Percentiles rank a stretch among this genome's conserved stretches.
phyloP scores from a whole-genome alignment of 352 stramenopile genomes.

The Phytophthora colocasiae region DNA sequence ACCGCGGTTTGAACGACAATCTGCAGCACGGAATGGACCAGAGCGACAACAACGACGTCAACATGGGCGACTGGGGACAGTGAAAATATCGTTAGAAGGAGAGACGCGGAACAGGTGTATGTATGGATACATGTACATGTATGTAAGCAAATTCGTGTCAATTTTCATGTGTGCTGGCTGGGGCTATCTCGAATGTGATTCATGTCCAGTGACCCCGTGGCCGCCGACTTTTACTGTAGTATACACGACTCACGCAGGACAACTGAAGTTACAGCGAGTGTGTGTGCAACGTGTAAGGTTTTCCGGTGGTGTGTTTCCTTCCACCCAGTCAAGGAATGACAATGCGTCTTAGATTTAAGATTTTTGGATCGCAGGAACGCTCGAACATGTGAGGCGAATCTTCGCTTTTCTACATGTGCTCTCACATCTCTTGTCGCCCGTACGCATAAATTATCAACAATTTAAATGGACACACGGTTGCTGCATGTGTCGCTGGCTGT shows the following conservation, averaged over 20 bases:
- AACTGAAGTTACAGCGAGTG: neutral
- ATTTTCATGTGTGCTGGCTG: no score
- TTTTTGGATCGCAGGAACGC: slow-evolving; percentile 25
- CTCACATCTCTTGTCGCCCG: slow-evolving; percentile 32
- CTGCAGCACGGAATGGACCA: slow-evolving; percentile 62
- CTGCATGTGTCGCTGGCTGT: slow-evolving; percentile 14
- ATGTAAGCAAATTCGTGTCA: slow-evolving; percentile 21
- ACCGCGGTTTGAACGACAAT: slow-evolving; percentile 51
- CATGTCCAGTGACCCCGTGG: neutral
- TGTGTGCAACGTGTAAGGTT: neutral
- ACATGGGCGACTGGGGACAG: slow-evolving; percentile 68
- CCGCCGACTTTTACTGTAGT: no score
- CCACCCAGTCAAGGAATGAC: neutral
- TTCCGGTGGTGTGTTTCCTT: neutral
- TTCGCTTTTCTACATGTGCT: slow-evolving; percentile 20
- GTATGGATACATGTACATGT: slow-evolving; percentile 14
- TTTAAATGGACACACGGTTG: slow-evolving; percentile 27
- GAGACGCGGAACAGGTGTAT: slow-evolving; percentile 3
- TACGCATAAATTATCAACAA: slow-evolving; percentile 47
- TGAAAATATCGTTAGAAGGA: slow-evolving; percentile 28
- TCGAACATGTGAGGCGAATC: slow-evolving; percentile 23
- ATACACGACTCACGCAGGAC: no score
- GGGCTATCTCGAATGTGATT: neutral
- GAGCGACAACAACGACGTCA: slow-evolving; percentile 52
- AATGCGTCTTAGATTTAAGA: slow-evolving; percentile 21